Evolutionary conservation across 805 yeast genomes (phyloP), one percentile per base, ranked within the genome.

Genomic region (Gaillardinia entomophila): DNA sequence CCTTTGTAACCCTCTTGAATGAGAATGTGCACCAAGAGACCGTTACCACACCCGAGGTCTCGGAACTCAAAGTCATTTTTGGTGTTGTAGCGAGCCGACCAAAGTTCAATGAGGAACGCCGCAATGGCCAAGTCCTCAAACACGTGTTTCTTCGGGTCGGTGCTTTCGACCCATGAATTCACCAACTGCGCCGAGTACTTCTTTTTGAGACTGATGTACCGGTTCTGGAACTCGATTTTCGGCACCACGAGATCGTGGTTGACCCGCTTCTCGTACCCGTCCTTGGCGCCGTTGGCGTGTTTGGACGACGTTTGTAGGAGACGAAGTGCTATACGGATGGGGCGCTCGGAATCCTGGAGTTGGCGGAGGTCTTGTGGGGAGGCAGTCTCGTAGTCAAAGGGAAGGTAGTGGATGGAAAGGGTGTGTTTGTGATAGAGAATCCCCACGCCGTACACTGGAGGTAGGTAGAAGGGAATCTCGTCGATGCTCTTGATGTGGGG

Each of bases 61-160:
- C 90, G 71, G 52, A 89, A 90, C 46, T 79, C 80, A 46, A 82
- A 77, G 3, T 60, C 60, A 4, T 51, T 46, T 26, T 64, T 59
- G 42, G 71, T 73, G 28, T 73, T 68, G 19, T 44, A 47, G 20
- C 50, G 51, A 28, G 69, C 62, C 6, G 57, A 57, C 97, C 97
- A 90, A 23, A 85, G 68, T 58, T 86, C 95, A 17, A 90, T 84
- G 39, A 90, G 65, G 46, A 90, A 90, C 0, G 97, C 95, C 1
- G 97, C 97, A 45, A 90, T 89, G 3, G 96, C 94, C 33, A 90
- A 74, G 54, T 90, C 97, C 63, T 90, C 97, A 61, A 89, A 90
- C 0, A 90, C 97, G 60, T 90, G 97, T 54, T 90, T 90, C 45
- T 81, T 75, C 3, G 97, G 97, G 57, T 90, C 97, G 2, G 97